These are phyloP conservation scores for Dunaliella primolecta DNA, from an alignment of 139 green algal species.

Conservation along the genomic window DNA sequence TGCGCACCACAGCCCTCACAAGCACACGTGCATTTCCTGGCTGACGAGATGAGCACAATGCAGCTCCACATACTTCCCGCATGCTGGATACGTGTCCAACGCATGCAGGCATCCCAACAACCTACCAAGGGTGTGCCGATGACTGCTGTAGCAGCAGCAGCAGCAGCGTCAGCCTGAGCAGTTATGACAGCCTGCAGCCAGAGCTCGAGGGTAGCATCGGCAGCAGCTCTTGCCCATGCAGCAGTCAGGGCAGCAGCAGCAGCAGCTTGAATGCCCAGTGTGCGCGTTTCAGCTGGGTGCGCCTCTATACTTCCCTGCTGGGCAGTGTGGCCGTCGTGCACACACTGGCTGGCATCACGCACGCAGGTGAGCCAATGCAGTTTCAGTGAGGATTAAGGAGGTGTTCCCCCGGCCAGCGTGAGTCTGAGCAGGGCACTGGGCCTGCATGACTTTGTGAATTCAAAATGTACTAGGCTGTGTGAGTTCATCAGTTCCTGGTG, in stretches of 20 bases:
- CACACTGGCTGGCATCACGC: neutral
- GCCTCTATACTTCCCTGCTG: constrained; percentile 2
- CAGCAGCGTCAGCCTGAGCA: too few species aligned
- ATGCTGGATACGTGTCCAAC: too few species aligned
- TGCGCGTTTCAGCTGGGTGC: constrained; percentile 9
- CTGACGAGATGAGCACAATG: too few species aligned
- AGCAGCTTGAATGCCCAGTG: neutral
- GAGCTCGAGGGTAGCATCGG: too few species aligned
- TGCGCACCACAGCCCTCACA: too few species aligned
- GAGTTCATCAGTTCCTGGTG: too few species aligned
- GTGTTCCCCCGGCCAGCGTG: too few species aligned
- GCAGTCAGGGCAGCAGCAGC: neutral
- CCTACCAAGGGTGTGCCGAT: neutral
- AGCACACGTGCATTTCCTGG: too few species aligned
- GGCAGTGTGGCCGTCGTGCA: constrained; percentile 6
- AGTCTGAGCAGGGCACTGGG: neutral
- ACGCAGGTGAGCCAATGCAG: neutral
- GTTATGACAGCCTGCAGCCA: too few species aligned
- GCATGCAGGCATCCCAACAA: neutral
- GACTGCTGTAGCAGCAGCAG: neutral
- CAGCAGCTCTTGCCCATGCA: neutral
- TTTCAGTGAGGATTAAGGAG: neutral
- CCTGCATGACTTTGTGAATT: neutral
- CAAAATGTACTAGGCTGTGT: too few species aligned
- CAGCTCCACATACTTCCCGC: too few species aligned